These are phyloP conservation scores for Diaporthe aspalathi DNA, from an alignment of 2,329 filamentous ascomycete genomes.

Conservation along the genomic window DNA sequence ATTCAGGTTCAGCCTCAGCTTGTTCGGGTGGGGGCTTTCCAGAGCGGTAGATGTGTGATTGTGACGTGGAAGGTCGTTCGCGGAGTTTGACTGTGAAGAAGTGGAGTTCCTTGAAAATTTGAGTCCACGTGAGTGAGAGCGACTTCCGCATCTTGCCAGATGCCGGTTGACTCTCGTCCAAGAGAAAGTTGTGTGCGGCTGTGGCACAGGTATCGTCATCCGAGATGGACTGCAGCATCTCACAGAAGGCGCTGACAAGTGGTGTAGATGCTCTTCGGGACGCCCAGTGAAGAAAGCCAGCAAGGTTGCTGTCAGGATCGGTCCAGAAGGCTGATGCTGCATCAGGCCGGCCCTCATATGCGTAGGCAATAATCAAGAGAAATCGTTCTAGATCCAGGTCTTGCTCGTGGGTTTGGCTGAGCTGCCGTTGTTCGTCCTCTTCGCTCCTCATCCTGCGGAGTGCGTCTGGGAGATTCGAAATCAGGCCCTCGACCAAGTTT, in stretches of 20 bases:
- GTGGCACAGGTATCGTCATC: constrained; percentile 85
- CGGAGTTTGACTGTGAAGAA: constrained; percentile 85
- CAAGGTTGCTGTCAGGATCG: constrained; percentile 90
- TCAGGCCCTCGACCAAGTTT: constrained; percentile 89
- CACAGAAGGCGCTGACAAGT: constrained; percentile 95
- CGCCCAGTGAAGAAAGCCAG: constrained; percentile 97
- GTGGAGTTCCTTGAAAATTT: constrained; percentile 90
- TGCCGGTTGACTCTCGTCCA: constrained; percentile 82
- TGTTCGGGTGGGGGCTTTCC: constrained; percentile 73
- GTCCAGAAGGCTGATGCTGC: constrained; percentile 91
- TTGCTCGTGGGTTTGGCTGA: constrained; percentile 73
- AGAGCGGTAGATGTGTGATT: constrained; percentile 64
- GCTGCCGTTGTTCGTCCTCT: constrained; percentile 86
- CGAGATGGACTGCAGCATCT: constrained; percentile 91
- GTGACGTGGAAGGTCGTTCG: constrained; percentile 72
- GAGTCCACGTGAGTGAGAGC: constrained; percentile 88
- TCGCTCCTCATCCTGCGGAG: constrained; percentile 86
- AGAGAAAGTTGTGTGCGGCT: constrained; percentile 86
- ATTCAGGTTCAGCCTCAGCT: constrained; percentile 88
- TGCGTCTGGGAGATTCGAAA: constrained; percentile 94
- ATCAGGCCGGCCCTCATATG: constrained; percentile 87
- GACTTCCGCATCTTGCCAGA: constrained; percentile 84
- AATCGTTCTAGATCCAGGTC: constrained; percentile 87
- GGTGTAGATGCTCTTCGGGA: constrained; percentile 94
- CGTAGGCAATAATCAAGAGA: constrained; percentile 89